Percentiles rank a stretch among this genome's conserved stretches.
phyloP scores from a whole-genome alignment of 441 rosid species.

The Populus hybrid region DNA sequence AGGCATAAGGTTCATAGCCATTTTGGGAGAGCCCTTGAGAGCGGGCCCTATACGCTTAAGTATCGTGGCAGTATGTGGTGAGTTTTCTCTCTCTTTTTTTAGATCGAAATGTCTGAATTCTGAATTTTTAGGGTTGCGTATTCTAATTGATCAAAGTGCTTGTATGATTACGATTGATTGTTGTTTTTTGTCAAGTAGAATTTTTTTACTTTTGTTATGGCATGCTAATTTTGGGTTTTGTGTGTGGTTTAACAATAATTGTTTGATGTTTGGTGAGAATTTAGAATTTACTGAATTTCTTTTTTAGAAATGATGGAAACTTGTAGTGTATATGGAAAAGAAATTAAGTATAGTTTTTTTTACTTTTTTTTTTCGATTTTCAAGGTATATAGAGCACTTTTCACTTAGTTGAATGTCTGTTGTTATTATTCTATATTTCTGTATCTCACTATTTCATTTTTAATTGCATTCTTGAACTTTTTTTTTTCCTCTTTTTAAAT shows the following conservation, averaged over 20 bases:
- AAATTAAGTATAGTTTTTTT: not conserved
- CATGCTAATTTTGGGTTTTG: not conserved
- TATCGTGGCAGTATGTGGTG: constrained; percentile 99
- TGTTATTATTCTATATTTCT: not conserved
- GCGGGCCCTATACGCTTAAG: constrained; percentile 93
- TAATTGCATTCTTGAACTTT: not conserved
- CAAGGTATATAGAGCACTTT: not conserved
- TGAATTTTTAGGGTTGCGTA: not conserved
- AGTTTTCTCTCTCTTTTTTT: constrained; percentile 19
- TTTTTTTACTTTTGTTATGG: not conserved
- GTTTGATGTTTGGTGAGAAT: not conserved
- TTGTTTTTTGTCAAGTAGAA: not conserved
- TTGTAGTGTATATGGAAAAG: not conserved
- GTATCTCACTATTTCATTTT: not conserved
- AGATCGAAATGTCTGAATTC: not conserved
- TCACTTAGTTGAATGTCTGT: not conserved
- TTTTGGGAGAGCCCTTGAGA: constrained; percentile 89
- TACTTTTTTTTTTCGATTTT: not conserved
- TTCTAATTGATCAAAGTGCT: not conserved
- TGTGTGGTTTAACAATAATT: not conserved
- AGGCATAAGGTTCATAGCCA: constrained; percentile 92
- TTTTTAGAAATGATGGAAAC: not conserved
- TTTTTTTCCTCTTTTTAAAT: not conserved
- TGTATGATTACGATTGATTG: not conserved
- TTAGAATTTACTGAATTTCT: not conserved